Conservation (phyloP, 108 stramenopile genomes). For the Fragilaria crotonensis region DNA sequence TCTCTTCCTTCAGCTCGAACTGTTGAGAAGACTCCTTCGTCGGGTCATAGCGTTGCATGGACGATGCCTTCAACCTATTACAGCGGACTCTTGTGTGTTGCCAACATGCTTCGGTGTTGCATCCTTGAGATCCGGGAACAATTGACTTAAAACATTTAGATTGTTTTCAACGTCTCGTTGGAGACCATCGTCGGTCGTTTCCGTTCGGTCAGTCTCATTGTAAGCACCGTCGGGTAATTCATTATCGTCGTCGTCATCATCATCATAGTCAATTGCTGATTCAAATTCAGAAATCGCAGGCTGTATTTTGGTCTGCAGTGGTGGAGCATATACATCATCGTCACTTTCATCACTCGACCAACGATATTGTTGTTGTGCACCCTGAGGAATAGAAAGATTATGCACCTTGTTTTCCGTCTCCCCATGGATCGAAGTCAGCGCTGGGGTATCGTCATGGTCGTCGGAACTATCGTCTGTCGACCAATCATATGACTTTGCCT, state of each 20-base stretch:
- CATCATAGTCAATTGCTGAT: conserved; percentile 34
- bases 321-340: too few relatives aligned
- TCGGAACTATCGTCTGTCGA: neutral
- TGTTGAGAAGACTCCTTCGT: conserved; percentile 32
- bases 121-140: conserved; percentile 42
- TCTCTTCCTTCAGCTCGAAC: conserved; percentile 15
- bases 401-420: conserved; percentile 16
- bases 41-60: conserved; percentile 50
- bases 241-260: conserved; percentile 11
- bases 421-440: neutral
- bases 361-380: too few relatives aligned
- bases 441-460: neutral
- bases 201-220: conserved; percentile 8
- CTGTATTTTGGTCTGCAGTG: too few relatives aligned
- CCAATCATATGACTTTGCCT: neutral
- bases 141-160: conserved; percentile 31
- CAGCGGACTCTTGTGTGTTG: too few relatives aligned
- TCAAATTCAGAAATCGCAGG: conserved; percentile 59
- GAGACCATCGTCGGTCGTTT: conserved; percentile 16
- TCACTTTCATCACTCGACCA: too few relatives aligned
- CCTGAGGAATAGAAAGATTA: too few relatives aligned
- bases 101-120: conserved; percentile 3
- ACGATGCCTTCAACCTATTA: too few relatives aligned
- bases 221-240: conserved; percentile 17
- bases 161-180: conserved; percentile 50